phyloP scores from a whole-genome alignment of 2,329 filamentous ascomycete genomes.

The Pseudogymnoascus sp. region DNA sequence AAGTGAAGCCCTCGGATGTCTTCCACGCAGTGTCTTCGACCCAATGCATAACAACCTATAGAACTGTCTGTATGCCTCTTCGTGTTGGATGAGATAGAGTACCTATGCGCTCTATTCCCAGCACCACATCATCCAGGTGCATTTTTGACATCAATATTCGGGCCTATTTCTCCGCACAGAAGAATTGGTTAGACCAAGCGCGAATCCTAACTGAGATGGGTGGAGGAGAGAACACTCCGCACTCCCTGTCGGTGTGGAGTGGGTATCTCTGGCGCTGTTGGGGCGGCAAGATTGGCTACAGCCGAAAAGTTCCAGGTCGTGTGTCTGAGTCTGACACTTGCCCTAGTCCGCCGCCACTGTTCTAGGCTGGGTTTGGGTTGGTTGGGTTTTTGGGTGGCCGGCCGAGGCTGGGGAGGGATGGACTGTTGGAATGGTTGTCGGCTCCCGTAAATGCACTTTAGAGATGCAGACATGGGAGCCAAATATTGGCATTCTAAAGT shows the following conservation, averaged over 20 bases:
- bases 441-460: background rate
- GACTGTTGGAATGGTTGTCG: background rate
- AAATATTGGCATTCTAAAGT: background rate
- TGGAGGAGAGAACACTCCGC: background rate
- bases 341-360: background rate
- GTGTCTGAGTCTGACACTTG: background rate
- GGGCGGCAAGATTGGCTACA: background rate
- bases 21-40: background rate
- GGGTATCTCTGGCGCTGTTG: background rate
- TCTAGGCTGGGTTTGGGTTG: background rate
- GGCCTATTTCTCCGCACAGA: background rate
- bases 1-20: background rate
- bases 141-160: constrained; percentile 4
- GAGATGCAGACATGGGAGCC: background rate
- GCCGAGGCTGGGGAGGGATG: background rate
- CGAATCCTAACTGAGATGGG: background rate
- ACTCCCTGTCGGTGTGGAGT: background rate
- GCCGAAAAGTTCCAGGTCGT: background rate
- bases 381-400: background rate
- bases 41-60: background rate
- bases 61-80: background rate
- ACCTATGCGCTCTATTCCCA: background rate
- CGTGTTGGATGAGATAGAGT: background rate
- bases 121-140: background rate
- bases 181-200: background rate